Percentiles rank a stretch among this genome's conserved stretches.
Conservation (phyloP, 164 flowering plant genomes). For the Echeveria elegans region DNA sequence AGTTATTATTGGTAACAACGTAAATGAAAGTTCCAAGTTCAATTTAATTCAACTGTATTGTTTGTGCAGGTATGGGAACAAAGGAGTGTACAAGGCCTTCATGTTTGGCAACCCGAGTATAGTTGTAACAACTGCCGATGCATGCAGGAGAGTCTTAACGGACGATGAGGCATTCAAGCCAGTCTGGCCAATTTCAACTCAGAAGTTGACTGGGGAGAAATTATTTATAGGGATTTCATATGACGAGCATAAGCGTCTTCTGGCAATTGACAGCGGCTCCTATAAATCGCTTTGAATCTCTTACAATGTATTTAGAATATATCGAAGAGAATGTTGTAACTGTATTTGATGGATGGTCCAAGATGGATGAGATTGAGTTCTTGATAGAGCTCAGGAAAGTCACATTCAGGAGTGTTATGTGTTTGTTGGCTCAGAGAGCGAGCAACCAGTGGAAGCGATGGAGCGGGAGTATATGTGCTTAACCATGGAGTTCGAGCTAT, state of each 20-base stretch:
- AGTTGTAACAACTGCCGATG: constrained; percentile 57
- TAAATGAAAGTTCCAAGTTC: no score
- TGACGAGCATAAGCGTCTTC: no score
- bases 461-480: no score
- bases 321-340: no score
- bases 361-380: constrained; percentile 67
- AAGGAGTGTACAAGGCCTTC: no score
- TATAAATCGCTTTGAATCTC: constrained; percentile 72
- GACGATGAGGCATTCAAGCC: constrained; percentile 67
- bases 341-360: constrained; percentile 65
- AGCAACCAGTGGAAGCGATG: no score
- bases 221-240: no score
- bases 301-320: constrained; percentile 43
- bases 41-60: no score
- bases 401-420: constrained; percentile 68
- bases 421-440: no score
- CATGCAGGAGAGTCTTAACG: constrained; percentile 48
- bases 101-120: constrained; percentile 61
- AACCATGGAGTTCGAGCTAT: no score
- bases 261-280: constrained; percentile 72
- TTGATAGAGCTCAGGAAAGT: constrained; percentile 65
- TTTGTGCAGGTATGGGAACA: no score
- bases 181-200: constrained; percentile 75
- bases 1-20: no score
- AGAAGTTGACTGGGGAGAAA: constrained; percentile 66